A percentile compares a stretch with the other conserved stretches of the same genome.
phyloP scores from a whole-genome alignment of 2,329 filamentous ascomycete species.

The Penicillium sumatraense region DNA sequence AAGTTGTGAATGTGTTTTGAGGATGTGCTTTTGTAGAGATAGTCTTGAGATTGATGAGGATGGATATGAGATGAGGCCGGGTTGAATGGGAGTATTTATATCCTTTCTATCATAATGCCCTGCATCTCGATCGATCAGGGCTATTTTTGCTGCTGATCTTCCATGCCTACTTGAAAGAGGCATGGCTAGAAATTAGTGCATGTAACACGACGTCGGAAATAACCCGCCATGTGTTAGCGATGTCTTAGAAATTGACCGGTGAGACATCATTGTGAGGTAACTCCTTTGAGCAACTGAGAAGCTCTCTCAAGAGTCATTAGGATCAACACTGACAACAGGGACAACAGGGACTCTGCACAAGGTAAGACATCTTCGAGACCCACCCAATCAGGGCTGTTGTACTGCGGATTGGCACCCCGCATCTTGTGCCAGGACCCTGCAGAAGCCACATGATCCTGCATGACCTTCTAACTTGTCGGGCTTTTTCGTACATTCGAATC shows the following conservation, averaged over 20 bases:
- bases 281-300: not conserved
- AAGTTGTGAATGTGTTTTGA: too few relatives aligned
- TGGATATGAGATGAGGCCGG: not conserved
- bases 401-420: constrained; percentile 12
- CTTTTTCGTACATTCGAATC: not conserved
- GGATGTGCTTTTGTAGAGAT: not conserved
- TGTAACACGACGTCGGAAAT: constrained; percentile 9
- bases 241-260: not conserved
- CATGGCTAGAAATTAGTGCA: constrained; percentile 7
- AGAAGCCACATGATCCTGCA: constrained; percentile 2
- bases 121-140: not conserved
- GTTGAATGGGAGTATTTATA: constrained; percentile 14
- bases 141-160: not conserved
- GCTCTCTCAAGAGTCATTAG: not conserved
- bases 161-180: constrained; percentile 9
- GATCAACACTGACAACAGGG: not conserved
- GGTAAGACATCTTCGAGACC: constrained; percentile 19
- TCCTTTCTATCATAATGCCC: not conserved
- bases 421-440: constrained; percentile 6
- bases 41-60: not conserved
- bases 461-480: not conserved
- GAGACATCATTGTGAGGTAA: not conserved
- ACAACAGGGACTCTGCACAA: not conserved
- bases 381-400: constrained; percentile 8
- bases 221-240: not conserved